phyloP scores from a whole-genome alignment of 805 yeast species.

The Maudiozyma bulderi region DNA sequence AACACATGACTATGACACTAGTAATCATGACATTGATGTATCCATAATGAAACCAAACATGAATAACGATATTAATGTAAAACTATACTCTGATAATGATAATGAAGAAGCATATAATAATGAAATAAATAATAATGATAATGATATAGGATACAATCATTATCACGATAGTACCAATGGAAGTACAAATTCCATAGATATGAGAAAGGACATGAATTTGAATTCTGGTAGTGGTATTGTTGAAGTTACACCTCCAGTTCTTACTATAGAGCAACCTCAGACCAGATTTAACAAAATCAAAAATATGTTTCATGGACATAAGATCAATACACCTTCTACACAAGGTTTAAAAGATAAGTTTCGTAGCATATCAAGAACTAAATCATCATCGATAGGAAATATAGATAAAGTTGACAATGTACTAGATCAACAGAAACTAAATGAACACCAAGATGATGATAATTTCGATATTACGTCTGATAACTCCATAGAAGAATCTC shows the following conservation, averaged over 20 bases:
- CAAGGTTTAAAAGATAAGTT: neutral
- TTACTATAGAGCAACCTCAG: neutral
- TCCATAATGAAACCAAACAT: neutral
- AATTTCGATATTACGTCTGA: neutral
- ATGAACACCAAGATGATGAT: neutral
- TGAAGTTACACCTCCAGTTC: neutral
- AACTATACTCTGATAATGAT: too few species aligned
- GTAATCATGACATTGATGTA: neutral
- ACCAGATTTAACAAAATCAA: slow-evolving; percentile 1
- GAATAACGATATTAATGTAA: too few species aligned
- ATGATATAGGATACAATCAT: too few species aligned
- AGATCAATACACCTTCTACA: neutral
- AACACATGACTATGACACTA: neutral
- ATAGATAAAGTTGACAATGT: neutral
- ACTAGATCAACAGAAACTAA: neutral
- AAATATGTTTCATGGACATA: slow-evolving; percentile 1
- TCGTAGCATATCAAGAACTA: neutral
- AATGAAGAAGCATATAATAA: too few species aligned
- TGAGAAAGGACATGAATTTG: too few species aligned
- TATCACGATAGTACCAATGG: too few species aligned
- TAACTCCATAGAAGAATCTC: neutral
- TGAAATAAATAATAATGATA: too few species aligned
- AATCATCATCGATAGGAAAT: neutral
- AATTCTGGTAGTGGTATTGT: too few species aligned
- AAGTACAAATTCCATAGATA: too few species aligned